A percentile compares a stretch with the other conserved stretches of the same genome.
These are phyloP conservation scores for Hygrophorus russula DNA, from an alignment of 768 basidiomycete species.

Conservation along the genomic window DNA sequence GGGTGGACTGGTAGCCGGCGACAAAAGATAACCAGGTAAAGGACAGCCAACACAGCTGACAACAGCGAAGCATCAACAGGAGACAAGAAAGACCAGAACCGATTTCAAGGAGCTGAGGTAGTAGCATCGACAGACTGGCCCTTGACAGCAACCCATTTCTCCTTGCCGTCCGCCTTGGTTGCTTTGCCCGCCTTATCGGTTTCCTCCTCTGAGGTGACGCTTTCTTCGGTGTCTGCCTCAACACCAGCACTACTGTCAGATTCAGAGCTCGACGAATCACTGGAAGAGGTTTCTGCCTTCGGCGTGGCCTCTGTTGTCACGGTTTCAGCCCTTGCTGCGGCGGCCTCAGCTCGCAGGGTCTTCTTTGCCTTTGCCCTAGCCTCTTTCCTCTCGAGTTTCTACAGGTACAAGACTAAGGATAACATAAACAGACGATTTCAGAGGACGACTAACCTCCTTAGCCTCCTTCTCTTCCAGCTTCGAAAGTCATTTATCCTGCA, in stretches of 20 bases:
- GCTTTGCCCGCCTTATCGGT: conserved; percentile 28
- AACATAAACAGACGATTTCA: neutral
- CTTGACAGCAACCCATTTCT: conserved; percentile 76
- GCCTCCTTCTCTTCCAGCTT: conserved; percentile 39
- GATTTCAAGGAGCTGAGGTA: conserved; percentile 12
- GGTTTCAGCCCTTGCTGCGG: conserved; percentile 26
- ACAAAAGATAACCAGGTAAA: conserved; percentile 1
- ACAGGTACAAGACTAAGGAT: conserved; percentile 9
- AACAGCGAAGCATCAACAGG: neutral
- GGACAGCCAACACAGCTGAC: neutral
- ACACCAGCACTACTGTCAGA: conserved; percentile 48
- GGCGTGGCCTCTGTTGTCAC: conserved; percentile 12
- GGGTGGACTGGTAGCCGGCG: neutral
- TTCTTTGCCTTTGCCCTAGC: conserved; percentile 46
- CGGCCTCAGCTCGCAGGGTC: conserved; percentile 22
- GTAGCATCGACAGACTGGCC: conserved; percentile 21
- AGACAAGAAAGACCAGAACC: conserved; percentile 6
- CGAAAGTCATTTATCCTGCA: conserved; percentile 11
- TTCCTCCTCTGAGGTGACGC: conserved; percentile 68
- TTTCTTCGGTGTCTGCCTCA: conserved; percentile 70
- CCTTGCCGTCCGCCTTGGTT: conserved; percentile 27
- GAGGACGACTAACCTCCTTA: conserved; percentile 37
- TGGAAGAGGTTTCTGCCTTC: conserved; percentile 23
- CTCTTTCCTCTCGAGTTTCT: conserved; percentile 49
- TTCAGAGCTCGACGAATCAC: conserved; percentile 38